phyloP scores from a whole-genome alignment of 768 basidiomycete genomes.

The Candolleomyces aberdarensis region DNA sequence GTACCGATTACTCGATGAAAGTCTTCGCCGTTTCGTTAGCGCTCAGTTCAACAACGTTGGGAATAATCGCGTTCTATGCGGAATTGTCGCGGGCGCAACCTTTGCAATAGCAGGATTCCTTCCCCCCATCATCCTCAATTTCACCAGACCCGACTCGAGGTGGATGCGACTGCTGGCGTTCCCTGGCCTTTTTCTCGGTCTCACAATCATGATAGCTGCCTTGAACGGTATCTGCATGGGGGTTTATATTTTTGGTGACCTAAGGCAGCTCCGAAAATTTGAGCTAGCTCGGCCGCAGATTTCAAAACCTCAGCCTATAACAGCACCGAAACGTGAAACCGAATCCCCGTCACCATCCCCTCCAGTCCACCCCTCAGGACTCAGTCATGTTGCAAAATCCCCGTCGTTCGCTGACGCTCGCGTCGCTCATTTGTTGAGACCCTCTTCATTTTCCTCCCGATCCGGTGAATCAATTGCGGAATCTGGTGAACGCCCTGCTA shows the following conservation, averaged over 20 bases:
- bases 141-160: slow-evolving; percentile 44
- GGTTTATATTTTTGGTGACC: slow-evolving; percentile 77
- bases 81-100: slow-evolving; percentile 59
- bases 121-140: slow-evolving; percentile 46
- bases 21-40: slow-evolving; percentile 61
- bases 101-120: slow-evolving; percentile 45
- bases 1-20: slow-evolving; percentile 56
- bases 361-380: slow-evolving; percentile 10
- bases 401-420: slow-evolving; percentile 6
- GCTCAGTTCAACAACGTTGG: slow-evolving; percentile 75
- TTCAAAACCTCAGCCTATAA: slow-evolving; percentile 43
- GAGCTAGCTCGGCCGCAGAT: slow-evolving; percentile 71
- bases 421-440: slow-evolving; percentile 1
- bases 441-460: slow-evolving; percentile 15
- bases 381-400: slow-evolving; percentile 11
- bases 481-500: slow-evolving; percentile 16
- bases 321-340: slow-evolving; percentile 20
- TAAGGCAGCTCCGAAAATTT: slow-evolving; percentile 74
- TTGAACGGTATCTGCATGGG: slow-evolving; percentile 75
- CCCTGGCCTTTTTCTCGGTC: slow-evolving; percentile 69
- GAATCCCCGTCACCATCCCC: slow-evolving; percentile 12
- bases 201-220: slow-evolving; percentile 59
- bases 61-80: slow-evolving; percentile 64
- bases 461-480: slow-evolving; percentile 21
- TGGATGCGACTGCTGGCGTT: slow-evolving; percentile 59